Evolutionary conservation across 108 stramenopile species (phyloP), one percentile per base, ranked within the genome.

Genomic region (Nitzschia putrida): DNA sequence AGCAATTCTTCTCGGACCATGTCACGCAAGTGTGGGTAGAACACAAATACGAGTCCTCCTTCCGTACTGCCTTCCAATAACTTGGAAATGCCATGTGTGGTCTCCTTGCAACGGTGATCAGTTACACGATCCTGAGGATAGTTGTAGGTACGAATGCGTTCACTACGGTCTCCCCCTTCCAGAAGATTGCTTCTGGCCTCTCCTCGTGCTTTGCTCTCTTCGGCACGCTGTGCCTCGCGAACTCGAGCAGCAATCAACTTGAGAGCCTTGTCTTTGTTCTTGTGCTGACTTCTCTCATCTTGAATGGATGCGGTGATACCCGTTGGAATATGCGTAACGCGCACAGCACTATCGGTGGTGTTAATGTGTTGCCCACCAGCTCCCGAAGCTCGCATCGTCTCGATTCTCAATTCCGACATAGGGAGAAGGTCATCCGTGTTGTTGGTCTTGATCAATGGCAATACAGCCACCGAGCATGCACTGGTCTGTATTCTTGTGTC

Each of bases 61-160:
- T 83, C 77, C 5, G 44, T 45, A 9, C 80, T 81, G 26, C 73
- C 80, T 67, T 71, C 74, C 37, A 94, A 60, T 43, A 90, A 71
- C 38, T 71, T 73, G 42, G 65, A 54, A 50, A 94, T 86, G 5
- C 92, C 92, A 59, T 85, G 78, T 7, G 83, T 81, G 0, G 90
- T 81, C 37, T 82, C 74, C 64, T 91, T 89, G 67, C 88, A 91
- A 18, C 98, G 86, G 78, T 98, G 98, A 68, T 99, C 98, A 20
- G 96, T 96, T n/a, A 98, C 83, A 22, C 97, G 83, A 83, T 99
- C 97, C 72, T 98, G 97, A 6, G 97, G 85, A 72, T 83, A 98
- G 69, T 99, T 99, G 80, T 99, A 99, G 8, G 99, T 99, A 7
- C 99, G 84, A 57, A 99, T 96, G 20, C 97, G 80, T 77, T 98